Base-by-base conservation (phyloP, 2,329 filamentous ascomycete genomes). In the Zymoseptoria pseudotritici region DNA sequence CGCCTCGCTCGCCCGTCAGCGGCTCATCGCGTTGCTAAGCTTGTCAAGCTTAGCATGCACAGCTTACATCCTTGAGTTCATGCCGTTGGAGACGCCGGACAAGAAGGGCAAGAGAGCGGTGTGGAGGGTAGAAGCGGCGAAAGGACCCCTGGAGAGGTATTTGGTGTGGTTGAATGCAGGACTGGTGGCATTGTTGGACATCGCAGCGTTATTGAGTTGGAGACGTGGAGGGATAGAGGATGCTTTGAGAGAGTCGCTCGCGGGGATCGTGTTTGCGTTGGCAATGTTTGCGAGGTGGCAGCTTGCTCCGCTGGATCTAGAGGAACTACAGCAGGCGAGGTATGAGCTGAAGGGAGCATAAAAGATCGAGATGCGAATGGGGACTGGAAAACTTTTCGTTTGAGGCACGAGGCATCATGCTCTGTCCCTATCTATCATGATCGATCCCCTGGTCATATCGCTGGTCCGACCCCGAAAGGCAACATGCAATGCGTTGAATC, bases 331-430 rank as follows among this genome's bases (percentile, higher is more conserved):
- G 54, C 77, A 74, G 57, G 76, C 90, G 68, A 83, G 77, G 71
- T 89, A 90, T 74, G 78, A 80, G 57, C 87, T 84, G 69, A 90
- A 87, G 69, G 86, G 87, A 2, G 87, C 86, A 50, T 88, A 65
- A 73, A n/a, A 50, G 10, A 9, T 53, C 11, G 11, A 29, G 52
- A 13, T 7, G 8, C 26, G 5, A 9, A 52, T 21, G 50, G n/a
- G 19, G 22, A 5, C 2, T 7, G 11, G 11, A 5, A 5, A n/a
- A 46, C 36, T 46, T 46, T 46, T 46, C 36, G 13, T 46, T 17
- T n/a, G 5, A 3, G n/a, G 17, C 13, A n/a, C 17, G 36, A 46
- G 36, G 36, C 36, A 3, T 46, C 17, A n/a, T 46, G 36, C 36
- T 4, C 36, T 3, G 1, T 42, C 36, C 13, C 17, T 46, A n/a